A percentile compares a stretch with the other conserved stretches of the same genome.
These are phyloP conservation scores for Houttuynia cordata DNA, from an alignment of 164 flowering plant species.

Conservation along the genomic window DNA sequence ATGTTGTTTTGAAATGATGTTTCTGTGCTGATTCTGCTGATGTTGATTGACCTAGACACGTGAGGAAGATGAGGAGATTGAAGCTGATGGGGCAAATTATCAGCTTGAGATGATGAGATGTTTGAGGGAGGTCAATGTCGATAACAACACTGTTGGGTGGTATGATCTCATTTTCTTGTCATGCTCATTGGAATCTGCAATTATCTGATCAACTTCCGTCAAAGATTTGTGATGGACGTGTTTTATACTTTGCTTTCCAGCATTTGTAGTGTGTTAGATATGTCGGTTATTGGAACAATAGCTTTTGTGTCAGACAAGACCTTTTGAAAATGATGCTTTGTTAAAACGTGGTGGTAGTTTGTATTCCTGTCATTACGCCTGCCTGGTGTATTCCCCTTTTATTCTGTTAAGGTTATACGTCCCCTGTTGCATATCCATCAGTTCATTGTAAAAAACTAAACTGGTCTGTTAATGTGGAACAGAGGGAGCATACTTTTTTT, in stretches of 20 bases:
- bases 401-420: no score
- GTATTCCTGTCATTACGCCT: no score
- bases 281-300: not conserved
- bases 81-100: constrained; percentile 98
- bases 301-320: no score
- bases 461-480: no score
- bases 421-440: no score
- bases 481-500: no score
- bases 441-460: no score
- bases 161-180: constrained; percentile 4
- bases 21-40: not conserved
- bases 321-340: no score
- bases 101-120: constrained; percentile 99
- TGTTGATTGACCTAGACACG: constrained; percentile 30
- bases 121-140: constrained; percentile 96
- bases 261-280: not conserved
- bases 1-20: not conserved
- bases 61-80: constrained; percentile 95
- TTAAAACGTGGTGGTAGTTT: no score
- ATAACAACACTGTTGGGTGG: constrained; percentile 86
- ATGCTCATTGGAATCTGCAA: not conserved
- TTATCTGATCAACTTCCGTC: no score
- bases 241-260: not conserved
- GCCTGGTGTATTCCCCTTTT: no score
- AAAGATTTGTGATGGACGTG: not conserved